Conservation (phyloP, 1,284 basidiomycete genomes). For the Wolfiporia cocos region DNA sequence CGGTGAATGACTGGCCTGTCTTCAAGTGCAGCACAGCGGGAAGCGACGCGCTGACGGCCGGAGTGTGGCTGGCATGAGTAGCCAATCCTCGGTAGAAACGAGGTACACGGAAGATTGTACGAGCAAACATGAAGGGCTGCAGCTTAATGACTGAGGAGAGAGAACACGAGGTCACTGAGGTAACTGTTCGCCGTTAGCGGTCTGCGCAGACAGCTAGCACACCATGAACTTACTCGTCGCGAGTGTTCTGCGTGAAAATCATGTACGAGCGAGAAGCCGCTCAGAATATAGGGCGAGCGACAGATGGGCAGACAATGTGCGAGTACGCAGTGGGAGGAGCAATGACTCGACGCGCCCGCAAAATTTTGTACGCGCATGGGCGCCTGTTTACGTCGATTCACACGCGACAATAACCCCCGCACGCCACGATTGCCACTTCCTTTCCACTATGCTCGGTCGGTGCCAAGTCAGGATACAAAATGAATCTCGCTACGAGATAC, state of each 20-base stretch:
- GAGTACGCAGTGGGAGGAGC: background rate
- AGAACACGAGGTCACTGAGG: slow-evolving; percentile 82
- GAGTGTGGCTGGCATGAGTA: slow-evolving; percentile 56
- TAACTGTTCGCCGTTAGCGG: slow-evolving; percentile 43
- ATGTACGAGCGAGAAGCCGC: slow-evolving; percentile 54
- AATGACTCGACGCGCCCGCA: background rate
- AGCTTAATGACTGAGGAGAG: slow-evolving; percentile 58
- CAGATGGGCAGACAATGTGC: background rate
- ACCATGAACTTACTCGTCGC: slow-evolving; percentile 68
- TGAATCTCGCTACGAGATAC: too few relatives aligned
- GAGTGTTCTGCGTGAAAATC: slow-evolving; percentile 77
- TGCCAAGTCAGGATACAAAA: too few relatives aligned
- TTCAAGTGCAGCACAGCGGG: slow-evolving; percentile 92
- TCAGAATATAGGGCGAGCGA: slow-evolving; percentile 11
- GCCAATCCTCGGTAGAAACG: slow-evolving; percentile 55
- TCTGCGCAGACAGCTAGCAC: slow-evolving; percentile 8
- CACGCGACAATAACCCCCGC: too few relatives aligned
- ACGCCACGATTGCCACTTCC: too few relatives aligned
- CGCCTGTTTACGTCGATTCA: too few relatives aligned
- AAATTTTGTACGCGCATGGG: too few relatives aligned
- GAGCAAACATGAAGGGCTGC: slow-evolving; percentile 43
- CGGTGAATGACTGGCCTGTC: slow-evolving; percentile 88
- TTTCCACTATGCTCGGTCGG: too few relatives aligned
- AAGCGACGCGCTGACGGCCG: slow-evolving; percentile 26
- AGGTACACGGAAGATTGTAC: slow-evolving; percentile 43